phyloP scores from a whole-genome alignment of 2,329 filamentous ascomycete species.

The Colletotrichum nymphaeae region DNA sequence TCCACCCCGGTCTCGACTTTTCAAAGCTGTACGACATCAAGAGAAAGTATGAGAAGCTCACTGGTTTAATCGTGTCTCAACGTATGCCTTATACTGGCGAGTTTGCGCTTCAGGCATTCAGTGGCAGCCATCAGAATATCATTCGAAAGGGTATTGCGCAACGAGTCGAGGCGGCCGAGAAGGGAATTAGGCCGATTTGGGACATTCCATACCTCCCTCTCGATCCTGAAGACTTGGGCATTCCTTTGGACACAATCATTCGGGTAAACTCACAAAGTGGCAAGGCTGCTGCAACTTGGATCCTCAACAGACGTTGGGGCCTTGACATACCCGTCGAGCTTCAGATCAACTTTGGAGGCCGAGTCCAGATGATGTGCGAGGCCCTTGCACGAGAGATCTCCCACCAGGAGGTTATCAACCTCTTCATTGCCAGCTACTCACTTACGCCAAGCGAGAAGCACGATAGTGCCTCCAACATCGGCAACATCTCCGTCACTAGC shows the following conservation, averaged over 20 bases:
- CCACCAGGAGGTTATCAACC: conserved; percentile 12
- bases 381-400: conserved; percentile 19
- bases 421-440: conserved; percentile 19
- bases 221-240: conserved; percentile 91
- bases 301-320: conserved; percentile 64
- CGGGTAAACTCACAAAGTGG: conserved; percentile 96
- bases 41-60: conserved; percentile 88
- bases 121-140: conserved; percentile 91
- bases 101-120: conserved; percentile 90
- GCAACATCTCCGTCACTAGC: neutral
- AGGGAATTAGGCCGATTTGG: conserved; percentile 55
- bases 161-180: conserved; percentile 63
- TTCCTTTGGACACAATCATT: conserved; percentile 96
- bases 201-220: conserved; percentile 86
- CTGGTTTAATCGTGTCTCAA: conserved; percentile 92
- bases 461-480: neutral
- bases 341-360: conserved; percentile 15
- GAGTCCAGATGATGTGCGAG: conserved; percentile 23
- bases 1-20: conserved; percentile 89
- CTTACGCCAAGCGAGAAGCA: neutral
- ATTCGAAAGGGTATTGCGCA: conserved; percentile 90
- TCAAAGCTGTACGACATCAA: conserved; percentile 88
- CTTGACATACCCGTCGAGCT: neutral
- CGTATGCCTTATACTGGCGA: conserved; percentile 91
- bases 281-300: conserved; percentile 94